Conservation (phyloP, 2,329 filamentous ascomycete species). For the Pseudocercospora cruenta region DNA sequence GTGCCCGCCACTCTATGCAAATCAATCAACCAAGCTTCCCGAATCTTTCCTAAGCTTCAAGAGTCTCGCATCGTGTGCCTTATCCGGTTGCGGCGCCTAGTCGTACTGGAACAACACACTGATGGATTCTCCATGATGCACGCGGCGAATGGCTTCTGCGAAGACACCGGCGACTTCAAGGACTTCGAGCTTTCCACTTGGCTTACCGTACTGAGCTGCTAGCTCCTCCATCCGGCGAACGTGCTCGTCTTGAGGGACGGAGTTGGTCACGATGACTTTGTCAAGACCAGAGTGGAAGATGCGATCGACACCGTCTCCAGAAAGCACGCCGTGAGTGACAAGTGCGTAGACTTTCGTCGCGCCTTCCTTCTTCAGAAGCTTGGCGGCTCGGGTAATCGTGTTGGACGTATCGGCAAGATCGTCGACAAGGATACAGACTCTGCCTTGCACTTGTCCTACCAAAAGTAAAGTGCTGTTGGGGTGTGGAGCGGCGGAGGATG, state of each 20-base stretch:
- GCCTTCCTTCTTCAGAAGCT: slow-evolving; percentile 90
- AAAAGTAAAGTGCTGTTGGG: slow-evolving; percentile 79
- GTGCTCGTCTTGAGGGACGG: slow-evolving; percentile 86
- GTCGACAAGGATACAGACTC: slow-evolving; percentile 87
- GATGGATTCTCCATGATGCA: slow-evolving; percentile 97
- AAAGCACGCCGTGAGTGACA: slow-evolving; percentile 92
- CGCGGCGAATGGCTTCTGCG: slow-evolving; percentile 89
- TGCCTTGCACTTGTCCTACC: slow-evolving; percentile 80
- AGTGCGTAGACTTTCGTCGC: slow-evolving; percentile 90
- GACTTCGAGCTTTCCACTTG: slow-evolving; percentile 81
- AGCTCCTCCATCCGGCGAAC: slow-evolving; percentile 47
- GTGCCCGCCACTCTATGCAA: background rate
- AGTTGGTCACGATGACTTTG: slow-evolving; percentile 94
- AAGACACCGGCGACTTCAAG: slow-evolving; percentile 88
- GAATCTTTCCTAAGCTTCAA: background rate
- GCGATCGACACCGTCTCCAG: slow-evolving; percentile 89
- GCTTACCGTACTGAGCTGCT: slow-evolving; percentile 49
- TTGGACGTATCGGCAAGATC: slow-evolving; percentile 95
- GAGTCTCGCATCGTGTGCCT: slow-evolving; percentile 9
- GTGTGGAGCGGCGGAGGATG: slow-evolving; percentile 14
- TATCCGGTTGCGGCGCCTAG: slow-evolving; percentile 43
- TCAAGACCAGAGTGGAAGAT: slow-evolving; percentile 93
- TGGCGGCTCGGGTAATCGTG: slow-evolving; percentile 93
- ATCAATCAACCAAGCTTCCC: slow-evolving; percentile 1
- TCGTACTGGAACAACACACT: slow-evolving; percentile 91